phyloP scores from a whole-genome alignment of 176 grass and related monocot species.

The Hordeum marinum region DNA sequence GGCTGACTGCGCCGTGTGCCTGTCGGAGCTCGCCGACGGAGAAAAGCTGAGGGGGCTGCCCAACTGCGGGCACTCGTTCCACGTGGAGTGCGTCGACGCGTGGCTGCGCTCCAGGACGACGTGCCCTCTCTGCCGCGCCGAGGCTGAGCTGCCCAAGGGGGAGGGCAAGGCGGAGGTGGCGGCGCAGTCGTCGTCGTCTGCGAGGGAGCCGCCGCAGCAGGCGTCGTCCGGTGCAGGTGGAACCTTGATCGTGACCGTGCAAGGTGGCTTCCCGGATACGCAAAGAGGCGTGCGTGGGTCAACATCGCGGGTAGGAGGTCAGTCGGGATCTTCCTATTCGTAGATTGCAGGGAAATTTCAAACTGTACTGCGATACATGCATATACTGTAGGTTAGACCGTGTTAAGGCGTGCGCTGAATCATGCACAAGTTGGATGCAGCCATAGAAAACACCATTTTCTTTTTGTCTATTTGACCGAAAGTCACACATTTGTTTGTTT shows the following conservation, averaged over 20 bases:
- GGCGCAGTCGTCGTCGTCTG: not conserved
- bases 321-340: not conserved
- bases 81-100: slow-evolving; percentile 64
- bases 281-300: not conserved
- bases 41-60: slow-evolving; percentile 53
- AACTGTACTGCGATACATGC: not conserved
- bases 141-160: slow-evolving; percentile 20
- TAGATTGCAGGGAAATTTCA: not conserved
- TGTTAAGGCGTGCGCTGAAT: not conserved
- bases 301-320: not conserved
- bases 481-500: not conserved
- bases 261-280: not conserved
- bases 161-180: not conserved
- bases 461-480: not conserved
- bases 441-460: not conserved
- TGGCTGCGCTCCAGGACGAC: slow-evolving; percentile 53
- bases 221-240: slow-evolving; percentile 10
- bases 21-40: slow-evolving; percentile 52
- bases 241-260: slow-evolving; percentile 29
- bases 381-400: not conserved
- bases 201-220: not conserved
- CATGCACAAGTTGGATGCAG: not conserved
- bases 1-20: slow-evolving; percentile 53
- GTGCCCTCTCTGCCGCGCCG: slow-evolving; percentile 60
- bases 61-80: slow-evolving; percentile 58